These are phyloP conservation scores for Boletus sp. DNA, from an alignment of 768 basidiomycete species.

Conservation along the genomic window DNA sequence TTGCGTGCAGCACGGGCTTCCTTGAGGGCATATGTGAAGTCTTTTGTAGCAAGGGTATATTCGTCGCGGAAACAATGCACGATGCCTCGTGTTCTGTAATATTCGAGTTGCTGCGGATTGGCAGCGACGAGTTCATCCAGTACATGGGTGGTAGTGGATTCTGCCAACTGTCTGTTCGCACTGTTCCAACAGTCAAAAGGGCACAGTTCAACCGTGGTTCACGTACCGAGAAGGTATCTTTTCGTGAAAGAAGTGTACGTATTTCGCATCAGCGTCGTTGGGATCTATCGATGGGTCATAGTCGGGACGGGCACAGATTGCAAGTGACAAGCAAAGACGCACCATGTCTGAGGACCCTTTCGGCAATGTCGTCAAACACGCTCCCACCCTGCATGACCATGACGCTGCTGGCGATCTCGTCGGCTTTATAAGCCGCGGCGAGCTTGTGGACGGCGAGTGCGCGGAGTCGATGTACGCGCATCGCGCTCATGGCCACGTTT, in stretches of 20 bases:
- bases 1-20: constrained; percentile 73
- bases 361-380: constrained; percentile 90
- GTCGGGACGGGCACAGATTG: not conserved
- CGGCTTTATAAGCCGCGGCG: constrained; percentile 79
- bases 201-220: constrained; percentile 1
- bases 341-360: constrained; percentile 74
- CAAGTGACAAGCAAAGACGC: constrained; percentile 17
- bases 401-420: constrained; percentile 90
- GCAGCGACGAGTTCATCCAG: constrained; percentile 74
- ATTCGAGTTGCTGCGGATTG: constrained; percentile 77
- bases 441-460: constrained; percentile 84
- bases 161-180: constrained; percentile 68
- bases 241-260: constrained; percentile 93
- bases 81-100: constrained; percentile 85
- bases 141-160: constrained; percentile 74
- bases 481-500: constrained; percentile 80
- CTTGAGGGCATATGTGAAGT: constrained; percentile 77
- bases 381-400: constrained; percentile 96
- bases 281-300: constrained; percentile 56
- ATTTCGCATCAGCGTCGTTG: constrained; percentile 71
- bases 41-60: constrained; percentile 66
- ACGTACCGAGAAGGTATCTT: constrained; percentile 88
- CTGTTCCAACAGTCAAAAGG: constrained; percentile 19
- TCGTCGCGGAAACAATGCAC: constrained; percentile 89
- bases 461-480: constrained; percentile 75